Conservation (phyloP, 2,329 filamentous ascomycete species). For the Cladosporium sp. region DNA sequence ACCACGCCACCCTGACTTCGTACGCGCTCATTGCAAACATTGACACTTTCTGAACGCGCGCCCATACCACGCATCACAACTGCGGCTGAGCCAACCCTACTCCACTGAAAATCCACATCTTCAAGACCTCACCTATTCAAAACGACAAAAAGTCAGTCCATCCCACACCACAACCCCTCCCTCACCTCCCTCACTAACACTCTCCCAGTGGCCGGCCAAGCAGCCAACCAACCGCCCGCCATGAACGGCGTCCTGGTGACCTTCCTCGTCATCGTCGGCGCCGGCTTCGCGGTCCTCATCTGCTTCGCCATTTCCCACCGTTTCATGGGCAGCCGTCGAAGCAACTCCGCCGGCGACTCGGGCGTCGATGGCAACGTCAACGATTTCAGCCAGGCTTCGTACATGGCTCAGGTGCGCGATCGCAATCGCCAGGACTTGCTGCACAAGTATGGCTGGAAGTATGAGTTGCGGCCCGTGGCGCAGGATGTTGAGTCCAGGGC, state of each 20-base stretch:
- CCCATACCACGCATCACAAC: background rate
- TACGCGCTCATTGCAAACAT: background rate
- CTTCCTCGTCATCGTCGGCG: conserved; percentile 42
- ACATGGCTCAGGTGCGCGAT: conserved; percentile 12
- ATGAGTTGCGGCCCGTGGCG: conserved; percentile 6
- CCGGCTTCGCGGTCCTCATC: conserved; percentile 57
- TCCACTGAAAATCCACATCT: background rate
- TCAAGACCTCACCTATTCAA: background rate
- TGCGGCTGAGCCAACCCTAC: background rate
- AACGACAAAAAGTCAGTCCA: background rate
- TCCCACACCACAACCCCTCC: background rate
- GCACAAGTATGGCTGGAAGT: conserved; percentile 13
- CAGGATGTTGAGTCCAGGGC: conserved; percentile 6
- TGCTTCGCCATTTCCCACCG: conserved; percentile 12
- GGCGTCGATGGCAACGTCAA: conserved; percentile 2
- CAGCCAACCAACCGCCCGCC: conserved; percentile 11
- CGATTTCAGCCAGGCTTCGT: conserved; percentile 8
- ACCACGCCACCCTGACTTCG: background rate
- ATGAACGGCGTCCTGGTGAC: conserved; percentile 13
- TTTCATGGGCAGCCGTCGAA: conserved; percentile 4
- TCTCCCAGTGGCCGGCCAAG: conserved; percentile 8
- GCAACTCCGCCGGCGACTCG: background rate
- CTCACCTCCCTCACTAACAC: background rate
- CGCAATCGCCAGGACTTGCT: conserved; percentile 11
- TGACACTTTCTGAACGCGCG: background rate